These are phyloP conservation scores for Candida endomychidarum DNA, from an alignment of 805 yeast species.

Conservation along the genomic window DNA sequence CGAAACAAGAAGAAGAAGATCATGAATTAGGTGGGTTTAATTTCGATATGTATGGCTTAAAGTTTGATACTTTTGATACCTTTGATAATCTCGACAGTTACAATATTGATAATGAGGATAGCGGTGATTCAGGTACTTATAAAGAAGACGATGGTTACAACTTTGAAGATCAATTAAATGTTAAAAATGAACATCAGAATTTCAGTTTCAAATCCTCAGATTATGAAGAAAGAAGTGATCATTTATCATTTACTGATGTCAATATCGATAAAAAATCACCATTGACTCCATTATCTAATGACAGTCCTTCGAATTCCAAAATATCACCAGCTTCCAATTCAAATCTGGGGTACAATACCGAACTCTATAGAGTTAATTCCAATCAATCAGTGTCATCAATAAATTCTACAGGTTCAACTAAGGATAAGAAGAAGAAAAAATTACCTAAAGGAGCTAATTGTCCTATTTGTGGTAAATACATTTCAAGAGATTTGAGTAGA, in stretches of 20 bases:
- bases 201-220: conserved; percentile 4
- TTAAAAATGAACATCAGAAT: background rate
- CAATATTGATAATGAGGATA: conserved; percentile 3
- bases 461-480: conserved; percentile 39
- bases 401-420: conserved; percentile 14
- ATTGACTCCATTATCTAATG: conserved; percentile 8
- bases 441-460: conserved; percentile 38
- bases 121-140: background rate
- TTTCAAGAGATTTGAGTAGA: conserved; percentile 41
- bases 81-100: conserved; percentile 1
- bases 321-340: conserved; percentile 1
- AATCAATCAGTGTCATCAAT: conserved; percentile 15
- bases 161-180: background rate
- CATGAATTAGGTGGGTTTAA: conserved; percentile 22
- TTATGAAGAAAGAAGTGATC: background rate
- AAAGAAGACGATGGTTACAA: background rate
- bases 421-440: conserved; percentile 21
- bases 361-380: conserved; percentile 11
- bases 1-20: conserved; percentile 13
- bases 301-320: conserved; percentile 4
- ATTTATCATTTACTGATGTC: conserved; percentile 7
- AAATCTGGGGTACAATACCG: background rate
- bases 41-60: conserved; percentile 16
- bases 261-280: conserved; percentile 8
- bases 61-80: conserved; percentile 1